Base-by-base conservation (phyloP, 2,329 filamentous ascomycete species). In the Leptographium lundbergii region DNA sequence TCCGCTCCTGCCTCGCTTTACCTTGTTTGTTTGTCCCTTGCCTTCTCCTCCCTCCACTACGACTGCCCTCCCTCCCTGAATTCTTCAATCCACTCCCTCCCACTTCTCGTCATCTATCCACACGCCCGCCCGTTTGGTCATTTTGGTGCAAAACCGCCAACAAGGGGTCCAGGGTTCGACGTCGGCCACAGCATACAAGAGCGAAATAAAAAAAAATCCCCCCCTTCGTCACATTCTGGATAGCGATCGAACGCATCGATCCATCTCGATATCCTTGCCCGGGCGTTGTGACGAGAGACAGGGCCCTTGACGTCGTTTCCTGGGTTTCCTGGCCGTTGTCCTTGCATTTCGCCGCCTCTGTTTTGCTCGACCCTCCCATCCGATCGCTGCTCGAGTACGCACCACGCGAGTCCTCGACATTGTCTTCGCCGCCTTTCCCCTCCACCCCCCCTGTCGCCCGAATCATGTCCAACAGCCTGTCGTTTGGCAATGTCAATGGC, bases 391-490 rank as follows among this genome's bases (percentile, higher is more conserved):
- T 58, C 55, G n/a, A 48, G 50, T 25, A 34, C 24, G 4, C 27
- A 6, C 14, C 36, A 25, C 53, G 32, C 54, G 25, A n/a, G 17
- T 36, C 27, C 24, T 29, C 9, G 36, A 14, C 32, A 11, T 25
- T 59, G 27, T 19, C 51, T 39, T 29, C 52, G 13, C 42, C 13
- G 25, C 42, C 17, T n/a, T 32, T 24, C 42, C 42, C 42, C n/a
- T 34, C 24, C 52, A 19, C n/a, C 32, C 52, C 56, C 47, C n/a
- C 34, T 45, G 32, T 56, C 32, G n/a, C 32, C 48, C 24, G 13
- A 64, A 71, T 67, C 67, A 71, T 70, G 61, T 68, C 68, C 61
- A 81, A 79, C 66, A 77, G 77, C 69, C 73, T 82, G 65, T 73
- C 73, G 65, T 82, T 81, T 63, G 72, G 77, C 58, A 74, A 56